A percentile compares a stretch with the other conserved stretches of the same genome.
phyloP scores from a whole-genome alignment of 495 filamentous ascomycete genomes.

The Tirmania nivea region DNA sequence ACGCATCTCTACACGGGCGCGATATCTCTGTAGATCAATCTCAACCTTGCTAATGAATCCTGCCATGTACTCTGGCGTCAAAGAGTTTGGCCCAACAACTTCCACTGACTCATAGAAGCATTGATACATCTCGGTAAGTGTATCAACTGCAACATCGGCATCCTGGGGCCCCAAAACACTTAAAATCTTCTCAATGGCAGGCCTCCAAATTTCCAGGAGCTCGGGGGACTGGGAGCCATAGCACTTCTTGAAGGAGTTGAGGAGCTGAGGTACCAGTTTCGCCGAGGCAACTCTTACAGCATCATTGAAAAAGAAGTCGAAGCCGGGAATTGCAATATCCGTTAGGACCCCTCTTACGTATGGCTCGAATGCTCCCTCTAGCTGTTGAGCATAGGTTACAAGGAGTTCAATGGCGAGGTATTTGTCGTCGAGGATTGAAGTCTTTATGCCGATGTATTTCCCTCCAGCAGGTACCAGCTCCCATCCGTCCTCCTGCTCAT shows the following conservation, averaged over 20 bases:
- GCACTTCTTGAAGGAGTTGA: constrained; percentile 80
- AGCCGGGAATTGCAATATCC: constrained; percentile 79
- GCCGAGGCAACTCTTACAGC: constrained; percentile 89
- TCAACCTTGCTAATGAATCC: constrained; percentile 68
- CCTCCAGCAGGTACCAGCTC: constrained; percentile 90
- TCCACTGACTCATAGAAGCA: constrained; percentile 99
- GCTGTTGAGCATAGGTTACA: constrained; percentile 84
- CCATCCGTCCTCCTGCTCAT: constrained; percentile 95
- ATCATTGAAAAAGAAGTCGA: constrained; percentile 99
- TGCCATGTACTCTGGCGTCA: constrained; percentile 55
- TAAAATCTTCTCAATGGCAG: constrained; percentile 70
- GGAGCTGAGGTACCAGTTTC: constrained; percentile 79
- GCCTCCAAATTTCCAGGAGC: constrained; percentile 59
- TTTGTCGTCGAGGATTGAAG: constrained; percentile 90
- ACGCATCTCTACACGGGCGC: constrained; percentile 56
- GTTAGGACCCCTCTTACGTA: constrained; percentile 89
- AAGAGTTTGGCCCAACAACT: constrained; percentile 64
- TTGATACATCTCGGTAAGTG: constrained; percentile 96
- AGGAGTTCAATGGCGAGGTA: constrained; percentile 96
- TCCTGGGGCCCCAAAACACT: constrained; percentile 59
- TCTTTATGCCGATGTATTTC: constrained; percentile 96
- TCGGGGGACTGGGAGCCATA: constrained; percentile 56
- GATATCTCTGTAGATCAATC: constrained; percentile 77
- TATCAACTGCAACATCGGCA: constrained; percentile 75
- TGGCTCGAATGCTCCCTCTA: constrained; percentile 76